Conservation (phyloP, 2,329 filamentous ascomycete genomes). For the Colletotrichum navitas region DNA sequence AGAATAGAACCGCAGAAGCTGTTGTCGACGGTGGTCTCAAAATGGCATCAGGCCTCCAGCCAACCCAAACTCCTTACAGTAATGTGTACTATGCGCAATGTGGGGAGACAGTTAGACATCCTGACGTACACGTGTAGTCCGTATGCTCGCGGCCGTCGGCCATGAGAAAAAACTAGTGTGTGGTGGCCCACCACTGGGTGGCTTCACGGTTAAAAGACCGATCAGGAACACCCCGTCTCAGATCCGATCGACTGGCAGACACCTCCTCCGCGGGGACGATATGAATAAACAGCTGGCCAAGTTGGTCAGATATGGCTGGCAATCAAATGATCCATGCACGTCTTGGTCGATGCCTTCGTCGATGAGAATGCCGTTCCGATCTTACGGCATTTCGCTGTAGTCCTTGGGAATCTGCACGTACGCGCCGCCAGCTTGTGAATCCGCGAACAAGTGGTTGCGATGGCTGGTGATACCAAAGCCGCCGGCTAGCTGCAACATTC, state of each 20-base stretch:
- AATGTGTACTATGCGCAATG: constrained; percentile 44
- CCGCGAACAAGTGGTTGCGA: constrained; percentile 65
- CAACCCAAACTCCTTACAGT: constrained; percentile 66
- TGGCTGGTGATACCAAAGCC: constrained; percentile 59
- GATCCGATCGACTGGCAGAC: background rate
- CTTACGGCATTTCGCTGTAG: constrained; percentile 10
- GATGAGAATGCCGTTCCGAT: constrained; percentile 6
- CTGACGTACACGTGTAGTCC: constrained; percentile 61
- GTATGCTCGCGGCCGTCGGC: constrained; percentile 67
- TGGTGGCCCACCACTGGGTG: background rate
- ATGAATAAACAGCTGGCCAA: background rate
- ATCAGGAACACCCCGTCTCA: background rate
- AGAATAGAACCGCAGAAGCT: constrained; percentile 69
- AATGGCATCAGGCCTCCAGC: constrained; percentile 65
- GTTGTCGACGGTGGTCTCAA: constrained; percentile 67
- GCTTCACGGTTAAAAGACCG: constrained; percentile 31
- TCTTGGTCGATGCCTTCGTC: constrained; percentile 44
- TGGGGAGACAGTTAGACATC: constrained; percentile 32
- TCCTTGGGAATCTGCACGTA: constrained; percentile 53
- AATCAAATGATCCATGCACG: constrained; percentile 69
- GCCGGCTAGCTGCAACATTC: constrained; percentile 50
- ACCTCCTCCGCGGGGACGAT: background rate
- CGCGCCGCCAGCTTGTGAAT: constrained; percentile 61
- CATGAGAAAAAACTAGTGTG: constrained; percentile 59
- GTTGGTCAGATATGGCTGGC: background rate